Base-by-base conservation (phyloP, 768 basidiomycete species). In the Naganishia randhawae region DNA sequence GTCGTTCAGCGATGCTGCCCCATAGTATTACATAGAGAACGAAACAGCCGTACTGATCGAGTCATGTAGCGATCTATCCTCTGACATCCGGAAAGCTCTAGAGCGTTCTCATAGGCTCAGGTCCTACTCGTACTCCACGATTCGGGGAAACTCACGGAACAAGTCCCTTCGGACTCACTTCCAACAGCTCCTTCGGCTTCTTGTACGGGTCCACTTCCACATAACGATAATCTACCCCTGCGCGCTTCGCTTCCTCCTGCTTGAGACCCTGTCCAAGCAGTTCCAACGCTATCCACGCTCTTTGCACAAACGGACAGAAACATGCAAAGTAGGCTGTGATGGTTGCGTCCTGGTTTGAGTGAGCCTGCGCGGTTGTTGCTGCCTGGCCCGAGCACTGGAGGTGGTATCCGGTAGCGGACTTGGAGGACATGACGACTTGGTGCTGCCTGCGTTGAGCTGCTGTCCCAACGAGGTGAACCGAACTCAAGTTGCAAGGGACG, bases 181-280 rank as follows among this genome's bases (percentile, higher is more conserved):
- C 65, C 13, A 55, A 9, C 52, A 66, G 41, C 51, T 66, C 52
- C 35, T 66, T 55, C 19, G 65, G 65, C 41, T 66, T 66, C 19
- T 66, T 66, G 39, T 66, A 66, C 7, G 65, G 65, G 31, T 66
- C 65, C 10, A 66, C 53, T 29, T 66, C 65, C 37, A 66, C 45
- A 35, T 66, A 66, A 14, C 39, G n/a, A 37, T 66, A 66, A 37
- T 66, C 65, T 5, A 66, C 22, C n/a, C 50, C 50, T 7, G 51
- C 31, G 19, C 5, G 27, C 37, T 66, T 66, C 17, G 37, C 50
- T 22, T 41, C 31, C 14, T 66, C 37, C 29, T n/a, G 22, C 4
- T 9, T 1, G 1, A 66, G 22, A 37, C 52, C 16, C 32, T 55
- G 65, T 14, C 45, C 37, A 25, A 66, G 51, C 5, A 66, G 32